Conservation (phyloP, 176 grass and related monocot species). For the Musa beccarii region DNA sequence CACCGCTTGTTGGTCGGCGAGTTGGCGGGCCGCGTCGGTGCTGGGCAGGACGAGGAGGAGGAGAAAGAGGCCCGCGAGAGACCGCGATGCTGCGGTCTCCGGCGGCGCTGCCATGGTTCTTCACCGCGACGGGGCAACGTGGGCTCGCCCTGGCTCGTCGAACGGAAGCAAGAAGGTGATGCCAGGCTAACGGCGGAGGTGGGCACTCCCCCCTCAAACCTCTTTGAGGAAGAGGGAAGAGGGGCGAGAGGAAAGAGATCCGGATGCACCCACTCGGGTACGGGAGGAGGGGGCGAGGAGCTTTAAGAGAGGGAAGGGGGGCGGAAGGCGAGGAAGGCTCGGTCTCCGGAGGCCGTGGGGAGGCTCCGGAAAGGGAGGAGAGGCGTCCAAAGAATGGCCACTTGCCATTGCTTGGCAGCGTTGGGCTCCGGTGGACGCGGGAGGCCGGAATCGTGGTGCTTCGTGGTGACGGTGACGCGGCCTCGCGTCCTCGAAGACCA, state of each 20-base stretch:
- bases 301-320: slow-evolving; percentile 14
- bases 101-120: neutral
- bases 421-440: no score
- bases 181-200: neutral
- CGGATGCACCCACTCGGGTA: neutral
- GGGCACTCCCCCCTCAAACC: neutral
- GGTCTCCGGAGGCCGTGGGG: no score
- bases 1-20: slow-evolving; percentile 2
- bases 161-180: no score
- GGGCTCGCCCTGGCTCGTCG: neutral
- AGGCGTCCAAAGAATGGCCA: neutral
- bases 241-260: slow-evolving; percentile 7
- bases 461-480: no score
- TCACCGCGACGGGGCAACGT: neutral
- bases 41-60: slow-evolving; percentile 1
- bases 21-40: neutral
- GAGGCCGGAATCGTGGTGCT: no score
- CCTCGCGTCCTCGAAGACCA: no score
- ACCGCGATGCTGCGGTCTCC: neutral
- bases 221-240: slow-evolving; percentile 8
- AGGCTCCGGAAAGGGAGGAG: neutral
- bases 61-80: neutral
- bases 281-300: slow-evolving; percentile 1
- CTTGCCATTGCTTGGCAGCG: no score
- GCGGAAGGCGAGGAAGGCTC: neutral